These are phyloP conservation scores for Cocos nucifera DNA, from an alignment of 176 grass and related monocot species.

Conservation along the genomic window DNA sequence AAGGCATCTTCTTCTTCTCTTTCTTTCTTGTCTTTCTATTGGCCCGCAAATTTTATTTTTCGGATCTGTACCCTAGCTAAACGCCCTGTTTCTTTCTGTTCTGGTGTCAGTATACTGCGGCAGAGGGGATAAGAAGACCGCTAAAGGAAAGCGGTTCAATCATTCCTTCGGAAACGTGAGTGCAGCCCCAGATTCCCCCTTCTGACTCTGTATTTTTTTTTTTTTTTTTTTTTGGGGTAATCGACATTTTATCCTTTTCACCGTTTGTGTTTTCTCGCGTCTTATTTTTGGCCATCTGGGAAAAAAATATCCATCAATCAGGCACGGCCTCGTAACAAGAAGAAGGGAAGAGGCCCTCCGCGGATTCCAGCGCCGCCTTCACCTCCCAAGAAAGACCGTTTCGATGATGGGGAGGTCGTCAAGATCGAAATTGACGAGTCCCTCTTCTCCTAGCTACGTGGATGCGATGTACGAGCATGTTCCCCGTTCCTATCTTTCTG, in stretches of 20 bases:
- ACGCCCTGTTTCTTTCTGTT: background rate
- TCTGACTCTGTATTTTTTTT: too few species aligned
- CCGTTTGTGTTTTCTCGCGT: too few species aligned
- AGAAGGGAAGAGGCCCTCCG: conserved; percentile 57
- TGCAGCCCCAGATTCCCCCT: background rate
- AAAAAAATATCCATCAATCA: too few species aligned
- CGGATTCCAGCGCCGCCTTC: conserved; percentile 36
- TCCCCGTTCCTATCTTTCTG: too few species aligned
- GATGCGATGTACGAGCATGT: too few species aligned
- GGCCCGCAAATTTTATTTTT: background rate
- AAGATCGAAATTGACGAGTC: conserved; percentile 52
- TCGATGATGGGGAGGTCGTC: conserved; percentile 51
- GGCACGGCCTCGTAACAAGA: conserved; percentile 51
- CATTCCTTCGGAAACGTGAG: conserved; percentile 74
- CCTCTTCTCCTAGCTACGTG: conserved; percentile 32
- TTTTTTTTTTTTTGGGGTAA: too few species aligned
- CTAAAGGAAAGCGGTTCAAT: conserved; percentile 64
- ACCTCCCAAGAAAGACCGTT: conserved; percentile 53
- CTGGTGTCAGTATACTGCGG: conserved; percentile 54
- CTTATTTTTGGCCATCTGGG: too few species aligned
- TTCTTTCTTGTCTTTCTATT: background rate
- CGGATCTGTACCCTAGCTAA: background rate
- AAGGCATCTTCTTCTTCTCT: conserved; percentile 7
- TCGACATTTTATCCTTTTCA: too few species aligned
- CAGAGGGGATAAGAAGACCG: conserved; percentile 69